phyloP scores from a whole-genome alignment of 225 moss, liverwort and hornwort species.

The Thuidium tamariscinum region DNA sequence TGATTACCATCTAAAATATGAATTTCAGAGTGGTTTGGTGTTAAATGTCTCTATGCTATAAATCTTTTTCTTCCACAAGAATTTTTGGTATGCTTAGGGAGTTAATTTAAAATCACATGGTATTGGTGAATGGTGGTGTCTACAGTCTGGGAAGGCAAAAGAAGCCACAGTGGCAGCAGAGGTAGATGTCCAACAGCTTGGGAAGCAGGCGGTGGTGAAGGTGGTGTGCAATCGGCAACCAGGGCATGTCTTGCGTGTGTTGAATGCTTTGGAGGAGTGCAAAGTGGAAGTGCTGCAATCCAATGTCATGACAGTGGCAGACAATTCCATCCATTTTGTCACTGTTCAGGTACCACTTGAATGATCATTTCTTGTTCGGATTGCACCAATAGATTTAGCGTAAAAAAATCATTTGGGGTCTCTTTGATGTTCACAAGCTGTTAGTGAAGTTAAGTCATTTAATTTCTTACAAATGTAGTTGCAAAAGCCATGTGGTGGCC shows the following conservation, averaged over 20 bases:
- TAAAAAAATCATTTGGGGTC: no score
- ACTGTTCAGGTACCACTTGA: conserved; percentile 53
- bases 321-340: conserved; percentile 77
- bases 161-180: conserved; percentile 3
- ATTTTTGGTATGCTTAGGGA: background rate
- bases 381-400: no score
- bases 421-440: no score
- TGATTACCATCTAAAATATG: background rate
- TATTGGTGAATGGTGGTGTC: background rate
- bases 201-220: conserved; percentile 85
- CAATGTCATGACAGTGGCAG: conserved; percentile 65
- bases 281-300: conserved; percentile 83
- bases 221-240: conserved; percentile 55
- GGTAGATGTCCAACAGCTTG: conserved; percentile 77
- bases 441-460: no score
- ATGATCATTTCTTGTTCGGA: no score
- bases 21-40: accelerated
- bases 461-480: no score
- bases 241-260: conserved; percentile 65
- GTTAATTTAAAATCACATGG: background rate
- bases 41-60: background rate
- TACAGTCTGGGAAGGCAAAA: conserved; percentile 7
- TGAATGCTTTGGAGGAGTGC: conserved; percentile 79
- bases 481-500: no score
- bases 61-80: no score